phyloP scores from a whole-genome alignment of 352 stramenopile genomes.

The Phytophthora vignae region DNA sequence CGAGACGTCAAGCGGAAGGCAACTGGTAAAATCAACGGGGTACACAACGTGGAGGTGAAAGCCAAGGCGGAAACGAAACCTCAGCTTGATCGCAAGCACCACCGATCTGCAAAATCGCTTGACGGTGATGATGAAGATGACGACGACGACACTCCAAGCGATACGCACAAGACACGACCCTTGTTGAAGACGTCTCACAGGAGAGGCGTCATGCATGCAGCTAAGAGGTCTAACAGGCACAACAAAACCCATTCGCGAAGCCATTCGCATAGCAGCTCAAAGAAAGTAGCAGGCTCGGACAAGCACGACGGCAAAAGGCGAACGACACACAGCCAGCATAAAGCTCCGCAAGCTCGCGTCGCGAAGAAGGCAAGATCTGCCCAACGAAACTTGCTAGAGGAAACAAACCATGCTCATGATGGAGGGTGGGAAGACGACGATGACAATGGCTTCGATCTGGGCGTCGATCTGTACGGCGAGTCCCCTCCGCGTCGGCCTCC shows the following conservation, averaged over 20 bases:
- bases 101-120: neutral
- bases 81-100: neutral
- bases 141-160: neutral
- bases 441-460: constrained; percentile 37
- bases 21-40: constrained; percentile 18
- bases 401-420: neutral
- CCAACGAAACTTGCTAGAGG: constrained; percentile 13
- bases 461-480: constrained; percentile 27
- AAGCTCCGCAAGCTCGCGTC: neutral
- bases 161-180: constrained; percentile 24
- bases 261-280: neutral
- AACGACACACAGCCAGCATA: neutral
- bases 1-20: constrained; percentile 10
- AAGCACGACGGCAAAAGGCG: constrained; percentile 7
- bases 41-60: neutral
- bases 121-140: constrained; percentile 2
- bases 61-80: neutral
- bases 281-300: neutral
- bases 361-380: constrained; percentile 33
- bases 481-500: constrained; percentile 39
- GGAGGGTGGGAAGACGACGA: constrained; percentile 21
- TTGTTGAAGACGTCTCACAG: constrained; percentile 36
- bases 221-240: constrained; percentile 7
- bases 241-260: neutral
- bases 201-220: constrained; percentile 18